A percentile compares a stretch with the other conserved stretches of the same genome.
Evolutionary conservation across 2,329 filamentous ascomycete species (phyloP).

Genomic region (Anisogramma anomala): DNA sequence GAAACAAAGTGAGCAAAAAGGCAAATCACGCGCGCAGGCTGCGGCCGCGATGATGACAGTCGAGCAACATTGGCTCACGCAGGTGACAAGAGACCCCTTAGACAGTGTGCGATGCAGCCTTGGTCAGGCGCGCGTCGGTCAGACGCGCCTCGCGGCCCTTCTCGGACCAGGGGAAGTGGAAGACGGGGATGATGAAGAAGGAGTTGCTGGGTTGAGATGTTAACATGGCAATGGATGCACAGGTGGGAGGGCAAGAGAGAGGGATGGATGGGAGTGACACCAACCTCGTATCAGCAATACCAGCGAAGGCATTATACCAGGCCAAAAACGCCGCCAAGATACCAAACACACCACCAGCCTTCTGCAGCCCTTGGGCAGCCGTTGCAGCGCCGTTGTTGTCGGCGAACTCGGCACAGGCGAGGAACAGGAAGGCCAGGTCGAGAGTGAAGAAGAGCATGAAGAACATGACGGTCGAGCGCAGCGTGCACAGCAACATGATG

Average conservation of each 20-base stretch:
- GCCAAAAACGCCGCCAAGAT: constrained; percentile 68
- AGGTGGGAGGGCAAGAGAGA: background rate
- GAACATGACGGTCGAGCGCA: constrained; percentile 68
- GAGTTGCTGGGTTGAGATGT: constrained; percentile 46
- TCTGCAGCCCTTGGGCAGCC: constrained; percentile 42
- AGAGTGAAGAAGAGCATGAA: constrained; percentile 67
- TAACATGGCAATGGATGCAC: background rate
- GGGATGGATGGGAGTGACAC: no score
- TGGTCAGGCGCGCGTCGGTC: constrained; percentile 34
- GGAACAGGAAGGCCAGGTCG: constrained; percentile 63
- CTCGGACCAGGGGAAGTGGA: constrained; percentile 90
- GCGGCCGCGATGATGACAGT: no score
- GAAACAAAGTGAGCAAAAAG: no score
- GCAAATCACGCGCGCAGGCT: no score
- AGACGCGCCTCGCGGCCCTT: constrained; percentile 52
- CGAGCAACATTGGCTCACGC: no score
- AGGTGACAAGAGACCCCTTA: no score
- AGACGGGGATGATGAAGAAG: constrained; percentile 86
- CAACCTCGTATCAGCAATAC: constrained; percentile 61
- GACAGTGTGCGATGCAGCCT: constrained; percentile 34
- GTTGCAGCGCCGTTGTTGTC: constrained; percentile 36
- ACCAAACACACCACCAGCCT: constrained; percentile 70
- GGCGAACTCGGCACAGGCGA: constrained; percentile 52
- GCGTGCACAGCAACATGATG: constrained; percentile 59
- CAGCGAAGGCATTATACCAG: constrained; percentile 79